Base-by-base conservation (phyloP, 169 alveolate species). In the Cryptosporidium ubiquitum region DNA sequence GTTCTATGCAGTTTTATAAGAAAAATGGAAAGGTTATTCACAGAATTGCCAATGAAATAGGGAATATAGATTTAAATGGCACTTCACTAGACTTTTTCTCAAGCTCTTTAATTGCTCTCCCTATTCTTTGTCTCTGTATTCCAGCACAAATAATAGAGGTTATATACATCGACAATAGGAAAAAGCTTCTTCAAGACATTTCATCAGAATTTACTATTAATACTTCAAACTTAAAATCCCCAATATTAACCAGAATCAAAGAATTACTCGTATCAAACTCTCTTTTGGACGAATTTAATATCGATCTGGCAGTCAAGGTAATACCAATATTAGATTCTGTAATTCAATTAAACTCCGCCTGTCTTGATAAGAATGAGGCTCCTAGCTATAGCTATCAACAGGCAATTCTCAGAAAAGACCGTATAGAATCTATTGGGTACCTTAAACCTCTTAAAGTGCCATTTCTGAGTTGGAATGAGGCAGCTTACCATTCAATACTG, bases 201-300 rank as follows among this genome's bases (percentile, higher is more conserved):
- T 23, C 73, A 12, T 79, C 89, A 5, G 89, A 79, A 37, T 79
- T 79, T 47, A 23, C 89, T 9, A 31, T 58, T 39, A 40, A 42
- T 64, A 26, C 68, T n/a, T 26, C 47, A 18, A 42, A 40, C 26
- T 47, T 40, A 5, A 58, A 79, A 42, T 18, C 49, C n/a, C 89
- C 89, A n/a, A 42, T 79, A 40, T 39, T 79, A 14, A 79, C 74
- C 29, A 79, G 35, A 79, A 79, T 79, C 20, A 79, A 79, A 18
- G 89, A 40, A 29, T n/a, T 61, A 16, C 60, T 79, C 35, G 57
- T 16, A 2, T 12, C 79, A 60, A 64, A 61, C 66, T 64, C 47
- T 29, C 26, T 42, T 7, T n/a, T 79, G 47, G 61, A 79, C 18
- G 49, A 60, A 5, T 61, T 79, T 33, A 79, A 58, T 47, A n/a